phyloP scores from a whole-genome alignment of 2,329 filamentous ascomycete genomes.

The Penicillium sumatraense region DNA sequence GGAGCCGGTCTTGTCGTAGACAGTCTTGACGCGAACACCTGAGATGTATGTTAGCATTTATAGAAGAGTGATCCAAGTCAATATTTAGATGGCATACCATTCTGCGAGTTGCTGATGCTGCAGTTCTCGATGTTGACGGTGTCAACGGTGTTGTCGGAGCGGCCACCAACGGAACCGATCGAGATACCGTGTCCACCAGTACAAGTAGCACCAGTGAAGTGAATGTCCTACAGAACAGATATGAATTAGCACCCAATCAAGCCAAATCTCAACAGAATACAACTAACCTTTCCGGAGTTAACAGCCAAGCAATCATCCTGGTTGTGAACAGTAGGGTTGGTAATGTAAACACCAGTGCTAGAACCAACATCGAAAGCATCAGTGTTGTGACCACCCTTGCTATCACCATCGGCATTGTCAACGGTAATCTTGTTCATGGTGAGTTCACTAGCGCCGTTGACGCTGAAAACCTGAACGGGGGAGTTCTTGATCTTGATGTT shows the following conservation, averaged over 20 bases:
- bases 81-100: conserved; percentile 8
- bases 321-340: conserved; percentile 13
- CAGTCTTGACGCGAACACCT: conserved; percentile 64
- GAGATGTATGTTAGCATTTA: conserved; percentile 42
- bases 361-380: conserved; percentile 16
- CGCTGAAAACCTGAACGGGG: conserved; percentile 40
- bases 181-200: conserved; percentile 62
- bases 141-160: conserved; percentile 58
- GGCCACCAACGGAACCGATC: conserved; percentile 64
- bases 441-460: conserved; percentile 52
- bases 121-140: conserved; percentile 58
- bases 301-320: conserved; percentile 17
- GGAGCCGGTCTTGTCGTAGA: conserved; percentile 56
- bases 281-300: conserved; percentile 15
- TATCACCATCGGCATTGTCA: conserved; percentile 61
- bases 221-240: conserved; percentile 45
- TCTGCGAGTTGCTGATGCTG: conserved; percentile 28
- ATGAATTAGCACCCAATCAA: neutral
- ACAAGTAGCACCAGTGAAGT: conserved; percentile 51
- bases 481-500: conserved; percentile 39
- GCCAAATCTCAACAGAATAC: neutral
- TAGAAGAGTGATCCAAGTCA: conserved; percentile 45
- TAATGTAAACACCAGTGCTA: conserved; percentile 11
- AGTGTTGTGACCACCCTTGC: conserved; percentile 13
- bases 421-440: conserved; percentile 58